Base-by-base conservation (phyloP, 768 basidiomycete species). In the Kwoniella mangroviensis region DNA sequence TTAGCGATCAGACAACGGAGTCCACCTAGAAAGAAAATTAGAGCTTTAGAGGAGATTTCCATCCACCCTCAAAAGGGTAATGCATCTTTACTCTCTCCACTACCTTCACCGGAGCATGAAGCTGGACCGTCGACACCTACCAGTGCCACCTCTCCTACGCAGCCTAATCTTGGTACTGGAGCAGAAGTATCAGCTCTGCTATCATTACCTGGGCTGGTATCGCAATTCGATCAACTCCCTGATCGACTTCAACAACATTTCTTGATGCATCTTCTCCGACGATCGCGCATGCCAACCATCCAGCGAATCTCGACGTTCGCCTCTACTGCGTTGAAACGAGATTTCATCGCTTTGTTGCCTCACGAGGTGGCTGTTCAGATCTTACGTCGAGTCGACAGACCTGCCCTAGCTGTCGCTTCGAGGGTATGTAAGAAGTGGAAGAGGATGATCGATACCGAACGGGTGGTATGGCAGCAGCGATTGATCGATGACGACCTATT, bases 291-390 rank as follows among this genome's bases (percentile, higher is more conserved):
- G 21, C 90, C 93, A 4, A 96, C 98, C 45, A 87, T 99, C 28
- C 91, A 96, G 62, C 92, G 91, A 0, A 84, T 98, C 17, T 91
- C 95, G 78, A 90, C 91, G 43, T 91, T 98, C 75, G 86, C 98
- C 75, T 90, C 91, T 0, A 93, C 92, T 26, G 94, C 93, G 2
- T 86, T 98, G 34, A 93, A 94, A 22, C 91, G 95, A 75, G 97
- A 99, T 84, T 99, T 98, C 82, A 87, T 98, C 74, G 90, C 91
- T 2, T 88, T 93, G 49, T 88, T 98, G 11, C 97, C 97, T 4
- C 90, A 92, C 42, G 96, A 99, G 78, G 89, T 99, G 45, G 91
- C 93, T 61, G 92, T 94, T 0, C 91, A 92, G 73, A 88, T 98
- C 72, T 88, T 98, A 72, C 90, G 90, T 74, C 93, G 87, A 81